Conservation (phyloP, 169 alveolate genomes). For the Cryptosporidium xiaoi region DNA sequence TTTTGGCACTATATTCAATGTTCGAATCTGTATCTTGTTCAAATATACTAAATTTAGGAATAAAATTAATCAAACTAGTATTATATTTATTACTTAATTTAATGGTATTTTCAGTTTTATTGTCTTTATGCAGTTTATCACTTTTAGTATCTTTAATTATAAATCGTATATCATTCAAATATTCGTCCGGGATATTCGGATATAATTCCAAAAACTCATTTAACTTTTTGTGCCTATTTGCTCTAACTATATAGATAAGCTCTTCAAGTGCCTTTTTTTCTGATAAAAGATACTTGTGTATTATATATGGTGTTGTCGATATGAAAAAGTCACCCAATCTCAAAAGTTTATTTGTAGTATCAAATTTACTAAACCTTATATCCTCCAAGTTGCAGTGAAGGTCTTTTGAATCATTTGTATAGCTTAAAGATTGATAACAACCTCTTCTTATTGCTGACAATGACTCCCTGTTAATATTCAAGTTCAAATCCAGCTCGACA, state of each 20-base stretch:
- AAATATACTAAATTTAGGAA: constrained; percentile 24
- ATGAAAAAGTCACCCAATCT: constrained; percentile 61
- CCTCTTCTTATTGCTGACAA: constrained; percentile 69
- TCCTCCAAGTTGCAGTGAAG: constrained; percentile 1
- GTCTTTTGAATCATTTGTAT: background rate
- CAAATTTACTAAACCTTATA: constrained; percentile 30
- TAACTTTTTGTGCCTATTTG: constrained; percentile 9
- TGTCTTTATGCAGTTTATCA: background rate
- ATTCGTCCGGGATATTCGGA: constrained; percentile 43
- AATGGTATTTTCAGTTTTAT: background rate
- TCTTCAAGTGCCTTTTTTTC: constrained; percentile 39
- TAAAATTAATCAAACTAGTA: background rate
- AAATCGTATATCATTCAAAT: constrained; percentile 18
- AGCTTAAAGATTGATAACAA: background rate
- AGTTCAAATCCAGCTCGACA: constrained; percentile 30
- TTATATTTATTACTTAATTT: background rate
- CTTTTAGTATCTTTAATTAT: constrained; percentile 16
- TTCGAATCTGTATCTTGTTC: background rate
- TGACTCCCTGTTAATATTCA: constrained; percentile 56
- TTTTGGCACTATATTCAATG: background rate
- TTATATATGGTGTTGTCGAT: constrained; percentile 29
- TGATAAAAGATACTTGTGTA: constrained; percentile 33
- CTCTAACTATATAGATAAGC: constrained; percentile 17
- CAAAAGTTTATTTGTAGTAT: constrained; percentile 32
- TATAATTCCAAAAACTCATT: constrained; percentile 12